These are phyloP conservation scores for Lepidopterella palustris DNA, from an alignment of 495 filamentous ascomycete species.

Conservation along the genomic window DNA sequence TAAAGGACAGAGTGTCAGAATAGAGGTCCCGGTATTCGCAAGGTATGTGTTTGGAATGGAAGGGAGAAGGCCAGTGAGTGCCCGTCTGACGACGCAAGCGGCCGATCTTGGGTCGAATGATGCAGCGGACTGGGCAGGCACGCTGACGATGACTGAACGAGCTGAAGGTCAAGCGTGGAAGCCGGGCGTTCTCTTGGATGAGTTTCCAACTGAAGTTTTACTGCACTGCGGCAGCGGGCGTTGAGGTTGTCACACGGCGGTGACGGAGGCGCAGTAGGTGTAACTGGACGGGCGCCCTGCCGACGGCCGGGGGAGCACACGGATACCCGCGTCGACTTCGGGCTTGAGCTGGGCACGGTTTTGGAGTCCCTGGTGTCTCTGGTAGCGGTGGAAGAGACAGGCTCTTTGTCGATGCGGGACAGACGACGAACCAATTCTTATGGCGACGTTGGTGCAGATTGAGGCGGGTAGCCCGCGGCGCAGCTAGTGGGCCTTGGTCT, in stretches of 20 bases:
- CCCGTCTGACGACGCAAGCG: background rate
- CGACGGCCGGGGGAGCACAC: background rate
- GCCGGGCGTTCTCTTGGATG: background rate
- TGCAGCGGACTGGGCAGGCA: background rate
- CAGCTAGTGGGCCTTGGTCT: background rate
- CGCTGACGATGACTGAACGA: background rate
- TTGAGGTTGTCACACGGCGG: slow-evolving; percentile 1
- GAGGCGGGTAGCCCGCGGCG: background rate
- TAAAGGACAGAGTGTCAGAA: background rate
- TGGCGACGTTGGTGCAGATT: background rate
- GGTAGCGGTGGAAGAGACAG: too few relatives aligned
- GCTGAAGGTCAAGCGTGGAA: background rate
- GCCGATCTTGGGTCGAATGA: background rate
- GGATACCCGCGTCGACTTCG: slow-evolving; percentile 1
- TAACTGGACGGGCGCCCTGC: slow-evolving; percentile 1
- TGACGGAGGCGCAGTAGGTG: slow-evolving; percentile 5
- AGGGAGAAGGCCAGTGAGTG: background rate
- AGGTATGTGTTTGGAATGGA: background rate
- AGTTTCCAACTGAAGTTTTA: background rate
- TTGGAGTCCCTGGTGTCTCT: too few relatives aligned
- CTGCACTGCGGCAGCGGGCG: background rate
- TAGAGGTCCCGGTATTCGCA: background rate
- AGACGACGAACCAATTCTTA: background rate
- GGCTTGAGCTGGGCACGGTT: background rate
- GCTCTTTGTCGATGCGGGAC: background rate